phyloP scores from a whole-genome alignment of 345 rosid species.

The Aethionema arabicum region DNA sequence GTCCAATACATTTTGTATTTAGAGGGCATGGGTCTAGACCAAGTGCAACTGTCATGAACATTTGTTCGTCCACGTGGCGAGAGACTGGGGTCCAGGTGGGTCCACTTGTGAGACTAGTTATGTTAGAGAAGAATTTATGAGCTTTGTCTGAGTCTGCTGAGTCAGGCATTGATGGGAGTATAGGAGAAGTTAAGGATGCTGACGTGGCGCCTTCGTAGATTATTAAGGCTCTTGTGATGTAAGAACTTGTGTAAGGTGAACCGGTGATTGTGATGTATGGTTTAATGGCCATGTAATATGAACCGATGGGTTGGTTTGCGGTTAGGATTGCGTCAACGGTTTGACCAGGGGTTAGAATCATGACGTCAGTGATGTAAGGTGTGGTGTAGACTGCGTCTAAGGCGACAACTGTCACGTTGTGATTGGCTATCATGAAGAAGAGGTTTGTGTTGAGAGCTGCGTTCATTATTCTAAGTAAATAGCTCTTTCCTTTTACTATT shows the following conservation, averaged over 20 bases:
- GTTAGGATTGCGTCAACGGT: conserved; percentile 56
- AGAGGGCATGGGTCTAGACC: conserved; percentile 44
- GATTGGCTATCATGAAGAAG: conserved; percentile 78
- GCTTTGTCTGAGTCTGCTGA: conserved; percentile 54
- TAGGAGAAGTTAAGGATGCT: conserved; percentile 20
- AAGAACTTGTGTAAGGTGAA: conserved; percentile 13
- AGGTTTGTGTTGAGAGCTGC: conserved; percentile 80
- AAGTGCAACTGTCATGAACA: conserved; percentile 64
- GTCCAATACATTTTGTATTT: conserved; percentile 45
- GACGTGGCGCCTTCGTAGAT: conserved; percentile 41
- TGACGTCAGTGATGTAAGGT: conserved; percentile 55
- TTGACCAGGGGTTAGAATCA: conserved; percentile 66
- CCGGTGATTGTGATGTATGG: conserved; percentile 46
- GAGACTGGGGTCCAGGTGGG: conserved; percentile 75
- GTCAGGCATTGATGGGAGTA: conserved; percentile 55
- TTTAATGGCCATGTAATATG: conserved; percentile 66
- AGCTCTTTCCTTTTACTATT: conserved; percentile 62
- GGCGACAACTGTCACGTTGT: conserved; percentile 65
- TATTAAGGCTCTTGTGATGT: conserved; percentile 45
- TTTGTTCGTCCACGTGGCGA: conserved; percentile 52
- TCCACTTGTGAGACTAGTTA: conserved; percentile 44
- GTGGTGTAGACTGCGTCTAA: conserved; percentile 65
- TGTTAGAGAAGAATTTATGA: conserved; percentile 50
- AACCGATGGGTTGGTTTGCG: conserved; percentile 53
- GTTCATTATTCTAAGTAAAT: conserved; percentile 73